Base-by-base conservation (phyloP, 768 basidiomycete species). In the Termitomyces sp. region DNA sequence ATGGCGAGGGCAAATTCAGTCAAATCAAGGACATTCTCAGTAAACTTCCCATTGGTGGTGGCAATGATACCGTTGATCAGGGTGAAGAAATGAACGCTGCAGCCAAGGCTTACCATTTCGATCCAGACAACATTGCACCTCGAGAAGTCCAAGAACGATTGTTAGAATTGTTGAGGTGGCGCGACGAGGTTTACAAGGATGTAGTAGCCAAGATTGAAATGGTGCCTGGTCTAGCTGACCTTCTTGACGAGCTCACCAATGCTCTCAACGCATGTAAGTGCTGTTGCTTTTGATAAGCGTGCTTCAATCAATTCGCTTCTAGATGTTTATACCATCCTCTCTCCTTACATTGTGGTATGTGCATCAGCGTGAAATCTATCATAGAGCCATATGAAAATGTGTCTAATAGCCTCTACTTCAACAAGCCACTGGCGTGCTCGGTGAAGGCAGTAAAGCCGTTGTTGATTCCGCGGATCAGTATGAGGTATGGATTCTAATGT, bases 401-500 rank as follows among this genome's bases (percentile, higher is more conserved):
- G 66, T 0, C 20, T 14, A 12, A 36, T 26, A 88, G 82, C 87
- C 87, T 10, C 76, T 88, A 55, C 72, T 88, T 24, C 74, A 78
- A 51, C 79, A 84, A 61, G 81, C 82, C 9, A 85, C 81, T 12
- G 68, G 70, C 3, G 81, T 79, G 13, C 76, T 89, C 16, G 75
- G 79, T 46, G 81, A 84, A 65, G 83, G 84, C 6, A 85, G 84
- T 63, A 84, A 85, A 65, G 81, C 82, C 28, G 85, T 89, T 58
- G 87, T 90, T 63, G 80, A 88, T 67, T 79, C 75, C 26, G 79
- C 82, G 35, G 87, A 89, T 61, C 87, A 89, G 69, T 88, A 81
- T 58, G 80, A 84, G 66, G 83, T 80, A 61, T 49, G 64, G 9
- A 14, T 4, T 26, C 50, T 10, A 24, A 43, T 38, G 32, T 35